Evolutionary conservation across 139 green algal species (phyloP), one percentile per base, ranked within the genome.

Genomic region (Chlorella sp.): DNA sequence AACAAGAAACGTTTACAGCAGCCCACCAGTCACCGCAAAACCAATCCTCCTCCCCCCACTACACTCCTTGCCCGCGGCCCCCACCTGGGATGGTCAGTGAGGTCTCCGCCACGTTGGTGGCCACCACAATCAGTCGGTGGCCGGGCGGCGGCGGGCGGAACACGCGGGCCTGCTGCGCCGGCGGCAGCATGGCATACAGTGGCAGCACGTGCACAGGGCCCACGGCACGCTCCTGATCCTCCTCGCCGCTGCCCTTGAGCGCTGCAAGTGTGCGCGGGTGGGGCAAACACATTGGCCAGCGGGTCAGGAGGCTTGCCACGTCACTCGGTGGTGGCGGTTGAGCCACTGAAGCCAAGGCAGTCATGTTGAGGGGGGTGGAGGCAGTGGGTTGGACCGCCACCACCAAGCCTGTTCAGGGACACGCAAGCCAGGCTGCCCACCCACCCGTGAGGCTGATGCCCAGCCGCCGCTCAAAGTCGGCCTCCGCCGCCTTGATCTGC

Each of bases 71-170:
- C 12, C 41, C 72, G 39, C 73, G 44, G 25, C 15, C 57, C 34
- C 2, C 34, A 88, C 96, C 95, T 63, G 97, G 97, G 63, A 99
- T 99, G 81, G 97, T 99, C 38, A 99, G 91, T 1, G 95, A 98
- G 0, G 97, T 99, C 87, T 99, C 97, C 13, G 97, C 97, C 44
- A 99, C 97, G 79, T 99, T 99, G 47, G 97, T 99, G 4, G 97
- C 95, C 15, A 99, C 96, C 1, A 99, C 91, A 25, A 99, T 94
- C 12, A 98, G 91, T 30, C 97, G 87, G 51, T 90, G 75, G 3
- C 96, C 97, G 0, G 89, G 38, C 5, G 96, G 95, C 60, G 90
- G 51, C 1, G 90, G 63, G 39, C 89, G 80, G 88, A 99, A 99
- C 72, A 98, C 96, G 18, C 86, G 78, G 25, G 85, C 81, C 86